A percentile compares a stretch with the other conserved stretches of the same genome.
Evolutionary conservation across 2,329 filamentous ascomycete genomes (phyloP).

Genomic region (Mariannaea sp.): DNA sequence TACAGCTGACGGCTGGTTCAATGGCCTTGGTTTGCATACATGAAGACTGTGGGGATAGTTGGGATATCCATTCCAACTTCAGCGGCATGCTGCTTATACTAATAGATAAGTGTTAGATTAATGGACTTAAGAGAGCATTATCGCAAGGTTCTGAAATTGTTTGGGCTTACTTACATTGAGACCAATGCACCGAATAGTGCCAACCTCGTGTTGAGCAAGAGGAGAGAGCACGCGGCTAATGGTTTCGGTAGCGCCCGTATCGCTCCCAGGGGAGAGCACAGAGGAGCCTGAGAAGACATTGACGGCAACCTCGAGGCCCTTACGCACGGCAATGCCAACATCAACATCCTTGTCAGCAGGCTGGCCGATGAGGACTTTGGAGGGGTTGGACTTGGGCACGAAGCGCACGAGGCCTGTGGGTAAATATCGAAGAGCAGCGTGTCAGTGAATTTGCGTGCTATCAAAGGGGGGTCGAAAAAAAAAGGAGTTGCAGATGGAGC

Average conservation of each 20-base stretch:
- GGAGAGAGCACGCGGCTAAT: constrained; percentile 55
- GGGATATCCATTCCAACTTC: constrained; percentile 60
- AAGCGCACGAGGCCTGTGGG: constrained; percentile 62
- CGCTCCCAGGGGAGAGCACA: constrained; percentile 57
- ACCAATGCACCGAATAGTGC: constrained; percentile 63
- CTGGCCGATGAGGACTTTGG: constrained; percentile 59
- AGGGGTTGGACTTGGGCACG: constrained; percentile 54
- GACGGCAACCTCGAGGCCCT: constrained; percentile 60
- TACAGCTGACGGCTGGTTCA: no score
- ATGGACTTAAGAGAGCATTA: constrained; percentile 46
- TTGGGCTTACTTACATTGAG: constrained; percentile 57
- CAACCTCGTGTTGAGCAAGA: constrained; percentile 46
- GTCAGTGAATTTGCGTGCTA: no score
- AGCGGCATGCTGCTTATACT: constrained; percentile 46
- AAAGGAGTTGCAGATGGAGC: not conserved
- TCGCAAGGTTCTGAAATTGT: no score
- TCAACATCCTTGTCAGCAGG: constrained; percentile 58
- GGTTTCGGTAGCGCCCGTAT: constrained; percentile 52
- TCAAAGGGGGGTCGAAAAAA: no score
- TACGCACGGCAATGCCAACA: constrained; percentile 60
- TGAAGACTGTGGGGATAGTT: constrained; percentile 59
- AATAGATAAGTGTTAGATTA: not conserved
- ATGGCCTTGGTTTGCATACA: constrained; percentile 41
- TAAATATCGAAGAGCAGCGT: no score
- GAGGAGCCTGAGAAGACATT: constrained; percentile 63